Base-by-base conservation (phyloP, 768 basidiomycete genomes). In the Leccinum rimulosum region DNA sequence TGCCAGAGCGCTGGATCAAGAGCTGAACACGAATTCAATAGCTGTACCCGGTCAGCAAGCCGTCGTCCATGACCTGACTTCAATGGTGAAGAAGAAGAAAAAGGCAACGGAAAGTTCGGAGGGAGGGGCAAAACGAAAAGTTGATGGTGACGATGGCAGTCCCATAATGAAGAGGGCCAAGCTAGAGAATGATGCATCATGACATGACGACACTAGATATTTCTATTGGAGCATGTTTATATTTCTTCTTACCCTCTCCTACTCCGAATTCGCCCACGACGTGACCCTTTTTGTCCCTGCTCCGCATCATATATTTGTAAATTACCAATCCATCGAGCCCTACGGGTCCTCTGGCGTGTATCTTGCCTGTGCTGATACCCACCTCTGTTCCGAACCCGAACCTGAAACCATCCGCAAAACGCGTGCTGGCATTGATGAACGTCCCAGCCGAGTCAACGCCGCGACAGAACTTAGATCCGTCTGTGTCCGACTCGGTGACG, bases 311-410 rank as follows among this genome's bases (percentile, higher is more conserved):
- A 74, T 98, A 99, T 77, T 98, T 98, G 80, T 99, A 98, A 58
- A 88, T 97, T 43, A 95, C 90, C 63, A 97, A 78, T 2, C 94
- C 94, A 64, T 98, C 93, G 54, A 98, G 79, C 0, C 96, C 96
- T 1, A 98, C 96, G 0, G 97, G 97, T 3, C 97, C 97, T 45
- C 96, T 81, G 15, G 97, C 95, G 69, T 99, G 97, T 57, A 97
- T 96, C 69, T 91, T 87, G 1, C 96, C 95, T 0, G 97, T 99
- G 71, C 89, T 91, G 68, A 99, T 97, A 9, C 97, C 97, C 0
- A 99, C 96, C 74, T 98, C 97, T 5, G 97, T 95, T 3, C 97
- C 97, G 64, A 97, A 95, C 0, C 97, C 97, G 70, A 94, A 98
- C 60, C 96, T 76, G 75, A 95, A 97, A 12, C 97, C 96, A 73